Base-by-base conservation (phyloP, 2,329 filamentous ascomycete species). In the Fusarium algeriense region DNA sequence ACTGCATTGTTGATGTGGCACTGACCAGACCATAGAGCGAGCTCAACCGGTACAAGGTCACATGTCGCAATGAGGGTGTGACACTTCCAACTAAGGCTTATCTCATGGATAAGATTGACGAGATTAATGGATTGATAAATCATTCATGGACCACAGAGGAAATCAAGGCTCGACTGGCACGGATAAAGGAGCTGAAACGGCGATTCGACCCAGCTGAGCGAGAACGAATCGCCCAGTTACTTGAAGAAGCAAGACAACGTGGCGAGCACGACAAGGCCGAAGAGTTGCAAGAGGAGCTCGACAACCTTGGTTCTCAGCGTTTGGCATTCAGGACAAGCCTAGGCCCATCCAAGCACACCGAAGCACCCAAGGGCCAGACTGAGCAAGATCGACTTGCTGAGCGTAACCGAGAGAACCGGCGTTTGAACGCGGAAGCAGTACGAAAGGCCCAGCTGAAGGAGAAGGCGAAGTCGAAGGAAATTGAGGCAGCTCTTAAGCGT, bases 361-460 rank as follows among this genome's bases (percentile, higher is more conserved):
- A 83, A 65, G 78, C 81, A n/a, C 78, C 84, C 46, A 81, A 81
- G 60, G 81, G 85, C 74, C 84, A 86, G 12, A 84, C 87, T 37
- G 92, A 97, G 80, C 93, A 95, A 79, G 93, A 97, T 71, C 91
- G 93, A 32, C 87, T 98, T 28, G 93, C 93, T 1, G 88, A 92
- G 76, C 86, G 97, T 72, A 99, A 99, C 81, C 86, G 89, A 32
- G 90, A 92, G 77, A 98, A 97, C 81, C 91, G 95, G 68, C 90
- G 91, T 64, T 88, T 91, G 73, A 98, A 98, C 77, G 88, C 89
- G n/a, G 93, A 97, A 78, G 91, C 93, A 50, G 92, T 98, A n/a
- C 93, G 95, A 65, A 93, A 93, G 80, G 95, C 95, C 1, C 93
- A 98, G 78, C 86, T 97, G 60, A 91, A 92, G 73, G 96, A 99